phyloP scores from a whole-genome alignment of 805 yeast genomes.

The Nadsonia fulvescens region DNA sequence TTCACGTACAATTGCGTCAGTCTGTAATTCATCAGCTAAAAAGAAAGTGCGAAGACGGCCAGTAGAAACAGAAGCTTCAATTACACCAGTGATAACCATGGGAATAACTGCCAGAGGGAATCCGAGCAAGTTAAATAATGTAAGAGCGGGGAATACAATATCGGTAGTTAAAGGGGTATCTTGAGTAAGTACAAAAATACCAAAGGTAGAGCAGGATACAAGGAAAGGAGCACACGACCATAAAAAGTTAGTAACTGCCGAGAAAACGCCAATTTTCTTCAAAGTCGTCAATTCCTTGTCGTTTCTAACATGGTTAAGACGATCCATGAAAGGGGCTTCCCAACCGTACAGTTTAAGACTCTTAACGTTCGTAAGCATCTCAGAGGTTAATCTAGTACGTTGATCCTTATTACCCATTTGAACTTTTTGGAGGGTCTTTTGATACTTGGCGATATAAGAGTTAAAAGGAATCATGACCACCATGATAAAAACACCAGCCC shows the following conservation, averaged over 20 bases:
- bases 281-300: slow-evolving; percentile 53
- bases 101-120: slow-evolving; percentile 92
- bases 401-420: slow-evolving; percentile 78
- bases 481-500: slow-evolving; percentile 73
- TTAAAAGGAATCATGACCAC: slow-evolving; percentile 71
- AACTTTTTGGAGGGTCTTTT: slow-evolving; percentile 44
- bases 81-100: slow-evolving; percentile 64
- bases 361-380: slow-evolving; percentile 78
- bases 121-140: slow-evolving; percentile 53
- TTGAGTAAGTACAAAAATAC: slow-evolving; percentile 47
- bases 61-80: slow-evolving; percentile 56
- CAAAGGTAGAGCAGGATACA: slow-evolving; percentile 86
- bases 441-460: slow-evolving; percentile 24
- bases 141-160: slow-evolving; percentile 53
- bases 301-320: slow-evolving; percentile 34
- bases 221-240: slow-evolving; percentile 83
- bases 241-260: slow-evolving; percentile 73
- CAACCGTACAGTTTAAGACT: slow-evolving; percentile 73
- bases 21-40: slow-evolving; percentile 55
- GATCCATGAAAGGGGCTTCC: slow-evolving; percentile 56
- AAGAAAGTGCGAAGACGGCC: slow-evolving; percentile 54
- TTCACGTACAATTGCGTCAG: slow-evolving; percentile 44
- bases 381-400: slow-evolving; percentile 66
- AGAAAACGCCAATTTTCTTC: slow-evolving; percentile 56
- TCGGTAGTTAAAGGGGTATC: slow-evolving; percentile 69